Evolutionary conservation across 1,284 basidiomycete genomes (phyloP).

Genomic region (Irpex sp.): DNA sequence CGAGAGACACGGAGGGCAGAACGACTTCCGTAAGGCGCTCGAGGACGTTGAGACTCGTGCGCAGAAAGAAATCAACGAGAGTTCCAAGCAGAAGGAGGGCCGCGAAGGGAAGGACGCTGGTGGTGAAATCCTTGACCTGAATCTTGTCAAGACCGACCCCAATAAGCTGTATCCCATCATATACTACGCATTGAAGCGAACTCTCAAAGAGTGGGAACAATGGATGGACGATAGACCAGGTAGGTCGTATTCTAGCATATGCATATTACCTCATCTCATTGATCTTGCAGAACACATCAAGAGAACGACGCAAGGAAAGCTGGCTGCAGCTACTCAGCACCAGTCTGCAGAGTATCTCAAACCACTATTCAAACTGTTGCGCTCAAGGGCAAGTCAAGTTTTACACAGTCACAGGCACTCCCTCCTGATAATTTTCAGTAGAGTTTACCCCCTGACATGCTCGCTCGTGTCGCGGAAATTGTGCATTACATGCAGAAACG

Average conservation of each 20-base stretch:
- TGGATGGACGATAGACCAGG: constrained; percentile 90
- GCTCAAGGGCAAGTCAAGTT: constrained; percentile 66
- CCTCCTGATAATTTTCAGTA: constrained; percentile 27
- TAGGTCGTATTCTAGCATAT: constrained; percentile 22
- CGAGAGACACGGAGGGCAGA: constrained; percentile 75
- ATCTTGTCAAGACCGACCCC: constrained; percentile 87
- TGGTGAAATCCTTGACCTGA: constrained; percentile 69
- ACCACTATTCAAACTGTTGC: constrained; percentile 89
- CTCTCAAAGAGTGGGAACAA: constrained; percentile 94
- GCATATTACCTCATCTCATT: background rate
- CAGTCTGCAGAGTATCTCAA: constrained; percentile 97
- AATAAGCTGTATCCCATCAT: constrained; percentile 97
- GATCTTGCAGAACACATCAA: constrained; percentile 63
- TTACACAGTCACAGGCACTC: background rate
- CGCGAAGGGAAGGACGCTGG: constrained; percentile 44
- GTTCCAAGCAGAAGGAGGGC: constrained; percentile 65
- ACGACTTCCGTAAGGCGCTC: constrained; percentile 93
- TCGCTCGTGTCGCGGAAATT: constrained; percentile 90
- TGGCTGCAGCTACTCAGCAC: constrained; percentile 92
- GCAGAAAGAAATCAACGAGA: constrained; percentile 30
- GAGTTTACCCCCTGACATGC: constrained; percentile 83
- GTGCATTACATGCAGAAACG: constrained; percentile 95
- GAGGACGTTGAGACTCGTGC: constrained; percentile 88
- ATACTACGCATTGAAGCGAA: constrained; percentile 93
- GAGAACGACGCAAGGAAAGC: constrained; percentile 86